These are phyloP conservation scores for Boletus subparvulus DNA, from an alignment of 768 basidiomycete genomes.

Conservation along the genomic window DNA sequence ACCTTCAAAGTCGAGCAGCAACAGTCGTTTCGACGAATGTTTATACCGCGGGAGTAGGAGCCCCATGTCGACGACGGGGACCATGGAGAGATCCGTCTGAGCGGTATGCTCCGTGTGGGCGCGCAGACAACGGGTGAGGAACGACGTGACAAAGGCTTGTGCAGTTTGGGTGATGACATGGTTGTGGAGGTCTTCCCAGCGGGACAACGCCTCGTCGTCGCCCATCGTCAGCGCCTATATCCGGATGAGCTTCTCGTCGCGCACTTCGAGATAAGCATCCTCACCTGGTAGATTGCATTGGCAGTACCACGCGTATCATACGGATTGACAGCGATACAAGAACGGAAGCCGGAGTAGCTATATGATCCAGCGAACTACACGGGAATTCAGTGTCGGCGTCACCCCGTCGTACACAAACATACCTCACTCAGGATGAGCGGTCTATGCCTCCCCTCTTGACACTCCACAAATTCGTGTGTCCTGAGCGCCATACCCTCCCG, in stretches of 20 bases:
- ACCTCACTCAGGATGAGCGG: conserved; percentile 41
- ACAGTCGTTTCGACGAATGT: conserved; percentile 60
- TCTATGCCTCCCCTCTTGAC: conserved; percentile 66
- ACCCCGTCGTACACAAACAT: too few relatives aligned
- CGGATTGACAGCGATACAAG: conserved; percentile 84
- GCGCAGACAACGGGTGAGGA: conserved; percentile 73
- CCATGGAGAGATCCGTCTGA: conserved; percentile 30
- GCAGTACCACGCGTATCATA: conserved; percentile 86
- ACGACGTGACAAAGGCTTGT: conserved; percentile 76
- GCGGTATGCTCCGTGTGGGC: conserved; percentile 65
- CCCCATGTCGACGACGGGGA: conserved; percentile 43
- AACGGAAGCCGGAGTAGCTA: conserved; percentile 82
- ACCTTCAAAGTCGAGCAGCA: conserved; percentile 79
- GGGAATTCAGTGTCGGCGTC: neutral
- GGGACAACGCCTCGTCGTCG: conserved; percentile 65
- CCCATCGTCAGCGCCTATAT: conserved; percentile 69
- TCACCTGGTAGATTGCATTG: conserved; percentile 61
- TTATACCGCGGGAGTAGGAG: conserved; percentile 67
- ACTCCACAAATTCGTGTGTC: conserved; percentile 84
- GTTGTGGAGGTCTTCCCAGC: conserved; percentile 85
- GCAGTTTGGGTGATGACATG: conserved; percentile 88
- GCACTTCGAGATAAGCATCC: neutral
- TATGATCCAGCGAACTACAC: conserved; percentile 81
- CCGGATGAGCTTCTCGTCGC: neutral
- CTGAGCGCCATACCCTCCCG: conserved; percentile 85